A percentile compares a stretch with the other conserved stretches of the same genome.
Conservation (phyloP, 2,329 filamentous ascomycete genomes). For the Talaromyces amestolkiae region DNA sequence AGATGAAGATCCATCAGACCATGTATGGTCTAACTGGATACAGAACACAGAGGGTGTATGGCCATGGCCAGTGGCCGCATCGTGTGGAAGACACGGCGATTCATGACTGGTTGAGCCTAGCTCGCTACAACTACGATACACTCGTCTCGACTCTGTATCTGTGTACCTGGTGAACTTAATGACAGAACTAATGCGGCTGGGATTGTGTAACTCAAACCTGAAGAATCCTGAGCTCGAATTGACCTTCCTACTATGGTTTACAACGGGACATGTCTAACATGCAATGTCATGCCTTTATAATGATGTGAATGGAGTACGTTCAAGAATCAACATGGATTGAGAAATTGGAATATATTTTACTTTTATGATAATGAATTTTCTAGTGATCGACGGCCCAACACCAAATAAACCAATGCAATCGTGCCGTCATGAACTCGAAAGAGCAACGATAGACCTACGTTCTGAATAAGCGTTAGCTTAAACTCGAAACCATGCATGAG, state of each 20-base stretch:
- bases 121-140: neutral
- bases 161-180: neutral
- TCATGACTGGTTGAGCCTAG: neutral
- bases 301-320: neutral
- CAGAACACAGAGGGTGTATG: neutral
- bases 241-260: neutral
- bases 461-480: constrained; percentile 12
- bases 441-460: neutral
- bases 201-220: neutral
- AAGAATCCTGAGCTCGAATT: neutral
- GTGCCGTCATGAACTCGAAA: neutral
- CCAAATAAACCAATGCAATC: neutral
- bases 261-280: neutral
- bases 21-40: neutral
- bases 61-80: neutral
- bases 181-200: neutral
- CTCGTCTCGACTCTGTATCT: neutral
- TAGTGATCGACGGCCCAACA: too few relatives aligned
- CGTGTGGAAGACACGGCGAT: neutral
- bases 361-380: neutral
- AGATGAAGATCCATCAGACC: neutral
- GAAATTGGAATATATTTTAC: neutral
- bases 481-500: neutral
- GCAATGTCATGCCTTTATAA: neutral
- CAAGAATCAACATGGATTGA: neutral